Evolutionary conservation across 495 filamentous ascomycete genomes (phyloP).

Genomic region (Penicillium alfredii): DNA sequence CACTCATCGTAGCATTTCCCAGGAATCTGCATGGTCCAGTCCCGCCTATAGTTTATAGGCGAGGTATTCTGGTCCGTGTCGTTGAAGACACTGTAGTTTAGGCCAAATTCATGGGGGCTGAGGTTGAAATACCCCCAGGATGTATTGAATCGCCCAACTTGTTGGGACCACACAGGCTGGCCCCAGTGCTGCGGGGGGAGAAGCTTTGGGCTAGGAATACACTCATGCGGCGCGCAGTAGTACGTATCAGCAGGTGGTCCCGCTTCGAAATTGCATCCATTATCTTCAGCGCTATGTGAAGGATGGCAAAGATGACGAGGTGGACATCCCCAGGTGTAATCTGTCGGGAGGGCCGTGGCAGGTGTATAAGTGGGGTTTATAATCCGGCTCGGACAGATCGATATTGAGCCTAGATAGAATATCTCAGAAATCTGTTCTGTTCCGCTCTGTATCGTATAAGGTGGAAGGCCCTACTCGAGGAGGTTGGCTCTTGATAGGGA

Average conservation of each 20-base stretch:
- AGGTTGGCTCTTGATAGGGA: too few relatives aligned
- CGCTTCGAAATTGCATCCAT: conserved; percentile 11
- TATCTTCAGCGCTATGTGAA: background rate
- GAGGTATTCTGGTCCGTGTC: conserved; percentile 1
- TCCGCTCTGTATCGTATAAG: too few relatives aligned
- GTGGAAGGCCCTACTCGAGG: too few relatives aligned
- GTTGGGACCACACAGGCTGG: background rate
- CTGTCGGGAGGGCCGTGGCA: background rate
- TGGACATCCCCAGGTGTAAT: conserved; percentile 5
- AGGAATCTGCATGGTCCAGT: background rate
- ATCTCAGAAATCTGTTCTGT: too few relatives aligned
- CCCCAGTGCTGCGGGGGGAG: background rate
- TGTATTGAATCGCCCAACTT: conserved; percentile 4
- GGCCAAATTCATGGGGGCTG: conserved; percentile 5
- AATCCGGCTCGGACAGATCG: conserved; percentile 2
- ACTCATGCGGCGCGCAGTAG: conserved; percentile 15
- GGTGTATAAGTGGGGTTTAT: conserved; percentile 3
- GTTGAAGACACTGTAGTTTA: conserved; percentile 7
- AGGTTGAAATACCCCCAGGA: conserved; percentile 11
- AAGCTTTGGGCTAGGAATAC: conserved; percentile 9
- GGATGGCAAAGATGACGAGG: conserved; percentile 8
- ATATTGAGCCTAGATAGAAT: too few relatives aligned
- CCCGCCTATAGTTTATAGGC: background rate
- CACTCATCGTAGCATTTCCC: conserved; percentile 8
- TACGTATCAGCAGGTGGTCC: conserved; percentile 12